Evolutionary conservation across 345 rosid genomes (phyloP).

Genomic region (Gossypium arboreum): DNA sequence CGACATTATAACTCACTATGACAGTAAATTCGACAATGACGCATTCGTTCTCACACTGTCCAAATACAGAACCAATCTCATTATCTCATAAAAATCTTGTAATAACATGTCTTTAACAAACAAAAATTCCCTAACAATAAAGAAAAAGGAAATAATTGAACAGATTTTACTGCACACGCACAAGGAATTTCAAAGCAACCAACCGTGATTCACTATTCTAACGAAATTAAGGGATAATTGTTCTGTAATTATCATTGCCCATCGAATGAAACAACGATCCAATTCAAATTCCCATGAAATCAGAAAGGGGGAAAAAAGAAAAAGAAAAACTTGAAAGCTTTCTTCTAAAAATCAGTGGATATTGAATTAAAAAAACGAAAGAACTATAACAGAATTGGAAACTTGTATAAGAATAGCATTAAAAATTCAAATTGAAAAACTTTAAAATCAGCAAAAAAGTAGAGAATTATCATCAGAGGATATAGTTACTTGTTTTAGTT

Average conservation of each 20-base stretch:
- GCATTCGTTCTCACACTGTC: not conserved
- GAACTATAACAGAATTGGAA: not conserved
- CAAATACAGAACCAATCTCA: not conserved
- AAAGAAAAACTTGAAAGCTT: not conserved
- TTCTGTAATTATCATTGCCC: not conserved
- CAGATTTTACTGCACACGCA: not conserved
- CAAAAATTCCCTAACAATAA: not conserved
- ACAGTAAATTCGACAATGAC: not conserved
- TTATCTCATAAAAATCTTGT: not conserved
- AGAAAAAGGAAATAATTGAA: not conserved
- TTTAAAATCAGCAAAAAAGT: not conserved
- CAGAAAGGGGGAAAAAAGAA: not conserved
- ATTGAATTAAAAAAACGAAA: not conserved
- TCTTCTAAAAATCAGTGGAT: not conserved
- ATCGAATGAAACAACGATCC: not conserved
- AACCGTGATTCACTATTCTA: not conserved
- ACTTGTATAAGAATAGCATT: not conserved
- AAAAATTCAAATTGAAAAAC: not conserved
- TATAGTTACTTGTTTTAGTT: not conserved
- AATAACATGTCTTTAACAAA: not conserved
- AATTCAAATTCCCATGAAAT: constrained; percentile 9
- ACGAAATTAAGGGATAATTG: not conserved
- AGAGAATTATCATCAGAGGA: not conserved
- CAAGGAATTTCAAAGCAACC: not conserved
- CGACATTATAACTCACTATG: constrained; percentile 49